Conservation (phyloP, 192 early-diverging fungal species). For the Backusella australiensis region DNA sequence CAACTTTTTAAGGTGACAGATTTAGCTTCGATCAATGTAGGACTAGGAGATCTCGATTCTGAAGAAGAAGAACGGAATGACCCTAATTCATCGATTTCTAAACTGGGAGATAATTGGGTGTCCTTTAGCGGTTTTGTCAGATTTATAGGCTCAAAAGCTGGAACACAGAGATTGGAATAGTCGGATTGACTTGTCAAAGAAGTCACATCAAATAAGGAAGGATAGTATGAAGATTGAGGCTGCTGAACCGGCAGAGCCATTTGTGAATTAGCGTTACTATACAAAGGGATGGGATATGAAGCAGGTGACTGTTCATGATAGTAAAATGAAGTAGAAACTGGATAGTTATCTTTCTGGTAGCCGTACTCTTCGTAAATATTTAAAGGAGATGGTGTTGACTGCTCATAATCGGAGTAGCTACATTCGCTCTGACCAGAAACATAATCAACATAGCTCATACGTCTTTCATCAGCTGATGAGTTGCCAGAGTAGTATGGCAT, state of each 20-base stretch:
- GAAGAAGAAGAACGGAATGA: neutral
- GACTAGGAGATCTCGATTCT: constrained; percentile 4
- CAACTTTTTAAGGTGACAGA: constrained; percentile 40
- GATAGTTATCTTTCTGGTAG: neutral
- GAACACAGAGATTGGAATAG: neutral
- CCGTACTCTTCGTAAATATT: constrained; percentile 1
- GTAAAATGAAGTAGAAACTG: constrained; percentile 3
- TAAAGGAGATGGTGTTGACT: constrained; percentile 14
- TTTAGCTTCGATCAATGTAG: constrained; percentile 35
- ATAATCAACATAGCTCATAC: constrained; percentile 17
- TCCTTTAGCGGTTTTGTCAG: neutral
- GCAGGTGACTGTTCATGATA: constrained; percentile 8
- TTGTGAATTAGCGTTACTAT: neutral
- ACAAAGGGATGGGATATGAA: neutral
- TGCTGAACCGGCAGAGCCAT: constrained; percentile 8
- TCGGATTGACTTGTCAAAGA: neutral
- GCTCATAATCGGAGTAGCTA: constrained; percentile 19
- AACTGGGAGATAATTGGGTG: neutral
- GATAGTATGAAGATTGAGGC: constrained; percentile 7
- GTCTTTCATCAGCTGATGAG: neutral
- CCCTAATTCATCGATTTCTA: neutral
- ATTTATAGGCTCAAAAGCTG: neutral
- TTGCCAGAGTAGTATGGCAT: neutral
- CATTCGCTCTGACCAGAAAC: constrained; percentile 17
- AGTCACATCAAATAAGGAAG: constrained; percentile 2